These are phyloP conservation scores for Termitomyces sp. DNA, from an alignment of 768 basidiomycete genomes.

Conservation along the genomic window DNA sequence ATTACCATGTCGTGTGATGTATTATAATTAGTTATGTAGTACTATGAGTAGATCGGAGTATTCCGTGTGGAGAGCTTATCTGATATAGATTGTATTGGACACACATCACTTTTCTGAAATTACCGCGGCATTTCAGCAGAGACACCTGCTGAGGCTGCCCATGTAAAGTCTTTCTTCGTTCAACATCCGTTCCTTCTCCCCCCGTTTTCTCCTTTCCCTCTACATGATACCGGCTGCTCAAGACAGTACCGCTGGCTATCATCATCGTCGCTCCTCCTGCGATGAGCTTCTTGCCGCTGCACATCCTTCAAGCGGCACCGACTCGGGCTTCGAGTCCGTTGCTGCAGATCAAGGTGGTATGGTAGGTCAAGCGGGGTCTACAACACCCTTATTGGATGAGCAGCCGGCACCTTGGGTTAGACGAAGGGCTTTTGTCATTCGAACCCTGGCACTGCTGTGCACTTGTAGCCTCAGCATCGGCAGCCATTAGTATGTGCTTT, in stretches of 20 bases:
- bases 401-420: not conserved
- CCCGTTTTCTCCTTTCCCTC: not conserved
- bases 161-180: constrained; percentile 3
- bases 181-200: not conserved
- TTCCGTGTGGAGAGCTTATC: not conserved
- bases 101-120: not conserved
- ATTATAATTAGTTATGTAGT: not conserved
- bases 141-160: not conserved
- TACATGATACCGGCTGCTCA: not conserved
- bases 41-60: constrained; percentile 1
- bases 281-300: constrained; percentile 19
- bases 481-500: constrained; percentile 59
- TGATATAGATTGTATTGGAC: not conserved
- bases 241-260: not conserved
- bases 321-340: constrained; percentile 13
- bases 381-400: not conserved
- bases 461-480: constrained; percentile 72
- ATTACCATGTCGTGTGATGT: constrained; percentile 9
- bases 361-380: constrained; percentile 10
- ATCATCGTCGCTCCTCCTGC: constrained; percentile 23
- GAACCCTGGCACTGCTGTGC: constrained; percentile 58
- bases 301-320: constrained; percentile 5
- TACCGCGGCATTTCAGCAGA: not conserved
- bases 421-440: constrained; percentile 40
- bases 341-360: constrained; percentile 19